Conservation (phyloP, 1,284 basidiomycete genomes). For the Apiotrichum akiyoshidainum region DNA sequence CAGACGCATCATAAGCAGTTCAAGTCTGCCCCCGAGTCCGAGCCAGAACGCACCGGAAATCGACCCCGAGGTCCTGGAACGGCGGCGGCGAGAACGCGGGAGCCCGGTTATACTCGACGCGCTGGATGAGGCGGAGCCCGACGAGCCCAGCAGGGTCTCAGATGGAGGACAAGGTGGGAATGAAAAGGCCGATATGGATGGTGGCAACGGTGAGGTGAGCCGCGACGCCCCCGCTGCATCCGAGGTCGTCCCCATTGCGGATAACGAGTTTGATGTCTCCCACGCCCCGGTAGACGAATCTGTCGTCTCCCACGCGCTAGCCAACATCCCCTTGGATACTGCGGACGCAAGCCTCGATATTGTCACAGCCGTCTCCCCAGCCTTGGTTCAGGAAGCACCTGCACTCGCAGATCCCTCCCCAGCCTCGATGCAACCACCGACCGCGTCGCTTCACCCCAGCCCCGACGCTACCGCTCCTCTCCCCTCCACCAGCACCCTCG, state of each 20-base stretch:
- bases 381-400: too few relatives aligned
- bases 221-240: too few relatives aligned
- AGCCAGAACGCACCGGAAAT: neutral
- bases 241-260: too few relatives aligned
- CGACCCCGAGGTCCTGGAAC: slow-evolving; percentile 3
- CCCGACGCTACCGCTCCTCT: neutral
- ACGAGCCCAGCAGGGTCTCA: neutral
- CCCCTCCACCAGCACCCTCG: neutral
- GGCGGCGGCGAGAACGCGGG: slow-evolving; percentile 10
- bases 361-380: too few relatives aligned
- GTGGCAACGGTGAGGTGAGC: too few relatives aligned
- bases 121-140: neutral
- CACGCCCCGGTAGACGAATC: too few relatives aligned
- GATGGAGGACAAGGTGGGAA: neutral
- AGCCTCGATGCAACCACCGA: too few relatives aligned
- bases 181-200: neutral
- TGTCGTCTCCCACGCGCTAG: too few relatives aligned
- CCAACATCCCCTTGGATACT: too few relatives aligned
- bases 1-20: slow-evolving; percentile 30
- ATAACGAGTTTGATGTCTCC: too few relatives aligned
- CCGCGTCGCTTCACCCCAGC: neutral
- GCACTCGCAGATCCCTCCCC: too few relatives aligned
- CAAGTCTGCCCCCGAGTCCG: slow-evolving; percentile 28
- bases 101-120: slow-evolving; percentile 12
- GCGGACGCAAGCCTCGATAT: too few relatives aligned